These are phyloP conservation scores for Pythium phragmitis DNA, from an alignment of 352 stramenopile genomes.

Conservation along the genomic window DNA sequence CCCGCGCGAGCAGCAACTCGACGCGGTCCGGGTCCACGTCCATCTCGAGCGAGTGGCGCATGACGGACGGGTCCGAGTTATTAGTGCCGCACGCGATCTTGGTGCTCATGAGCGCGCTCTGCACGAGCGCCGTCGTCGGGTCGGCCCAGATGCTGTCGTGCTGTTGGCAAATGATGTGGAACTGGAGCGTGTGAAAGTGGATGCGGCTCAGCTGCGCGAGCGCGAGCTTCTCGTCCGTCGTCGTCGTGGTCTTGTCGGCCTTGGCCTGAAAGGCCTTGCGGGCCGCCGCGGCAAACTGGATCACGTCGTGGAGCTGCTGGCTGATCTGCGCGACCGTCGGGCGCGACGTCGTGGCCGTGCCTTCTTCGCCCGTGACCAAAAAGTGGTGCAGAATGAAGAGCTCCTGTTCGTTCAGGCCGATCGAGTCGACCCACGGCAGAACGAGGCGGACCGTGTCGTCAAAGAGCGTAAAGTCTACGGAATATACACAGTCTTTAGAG, in stretches of 20 bases:
- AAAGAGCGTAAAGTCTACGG: slow-evolving; percentile 74
- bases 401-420: slow-evolving; percentile 84
- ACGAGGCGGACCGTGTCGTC: slow-evolving; percentile 79
- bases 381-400: slow-evolving; percentile 84
- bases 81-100: slow-evolving; percentile 78
- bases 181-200: slow-evolving; percentile 86
- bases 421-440: slow-evolving; percentile 75
- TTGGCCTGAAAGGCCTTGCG: slow-evolving; percentile 38
- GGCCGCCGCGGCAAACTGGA: slow-evolving; percentile 53
- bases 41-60: slow-evolving; percentile 64
- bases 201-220: slow-evolving; percentile 72
- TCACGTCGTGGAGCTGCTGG: slow-evolving; percentile 67
- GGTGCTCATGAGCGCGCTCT: slow-evolving; percentile 80
- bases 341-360: slow-evolving; percentile 70
- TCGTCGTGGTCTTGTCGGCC: slow-evolving; percentile 12
- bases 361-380: slow-evolving; percentile 69
- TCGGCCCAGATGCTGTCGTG: slow-evolving; percentile 62
- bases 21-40: slow-evolving; percentile 72
- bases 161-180: slow-evolving; percentile 85
- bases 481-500: background rate
- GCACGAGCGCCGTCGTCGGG: slow-evolving; percentile 64
- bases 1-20: slow-evolving; percentile 54
- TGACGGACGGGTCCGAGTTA: slow-evolving; percentile 35
- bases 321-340: slow-evolving; percentile 74
- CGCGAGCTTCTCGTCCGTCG: slow-evolving; percentile 32